phyloP scores from a whole-genome alignment of 306 rosid species.

The Elaeagnus macrophylla region DNA sequence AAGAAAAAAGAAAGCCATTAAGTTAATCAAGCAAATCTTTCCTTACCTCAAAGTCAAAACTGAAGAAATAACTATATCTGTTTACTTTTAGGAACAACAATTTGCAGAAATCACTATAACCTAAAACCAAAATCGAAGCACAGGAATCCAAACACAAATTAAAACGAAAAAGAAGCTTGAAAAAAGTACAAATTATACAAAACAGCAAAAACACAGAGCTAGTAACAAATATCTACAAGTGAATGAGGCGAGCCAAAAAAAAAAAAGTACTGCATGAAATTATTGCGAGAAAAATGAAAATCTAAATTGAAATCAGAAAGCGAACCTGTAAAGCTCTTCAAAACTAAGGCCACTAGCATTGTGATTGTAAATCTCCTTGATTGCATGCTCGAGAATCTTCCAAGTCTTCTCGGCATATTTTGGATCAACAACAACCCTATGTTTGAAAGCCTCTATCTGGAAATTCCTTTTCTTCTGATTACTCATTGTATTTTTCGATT shows the following conservation, averaged over 20 bases:
- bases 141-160: no score
- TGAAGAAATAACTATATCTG: no score
- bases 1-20: neutral
- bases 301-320: neutral
- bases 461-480: slow-evolving; percentile 87
- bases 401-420: slow-evolving; percentile 89
- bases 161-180: no score
- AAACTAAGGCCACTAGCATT: slow-evolving; percentile 97
- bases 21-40: no score
- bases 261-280: neutral
- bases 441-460: slow-evolving; percentile 93
- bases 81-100: neutral
- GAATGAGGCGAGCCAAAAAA: neutral
- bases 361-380: slow-evolving; percentile 81
- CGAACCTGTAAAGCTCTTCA: slow-evolving; percentile 89
- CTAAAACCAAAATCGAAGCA: no score
- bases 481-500: slow-evolving; percentile 42
- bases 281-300: neutral
- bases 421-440: slow-evolving; percentile 91
- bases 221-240: neutral
- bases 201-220: neutral
- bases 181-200: no score
- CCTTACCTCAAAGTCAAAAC: no score
- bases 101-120: neutral
- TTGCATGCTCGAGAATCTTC: slow-evolving; percentile 81